These are phyloP conservation scores for Pestalotiopsis sp. DNA, from an alignment of 2,329 filamentous ascomycete species.

Conservation along the genomic window DNA sequence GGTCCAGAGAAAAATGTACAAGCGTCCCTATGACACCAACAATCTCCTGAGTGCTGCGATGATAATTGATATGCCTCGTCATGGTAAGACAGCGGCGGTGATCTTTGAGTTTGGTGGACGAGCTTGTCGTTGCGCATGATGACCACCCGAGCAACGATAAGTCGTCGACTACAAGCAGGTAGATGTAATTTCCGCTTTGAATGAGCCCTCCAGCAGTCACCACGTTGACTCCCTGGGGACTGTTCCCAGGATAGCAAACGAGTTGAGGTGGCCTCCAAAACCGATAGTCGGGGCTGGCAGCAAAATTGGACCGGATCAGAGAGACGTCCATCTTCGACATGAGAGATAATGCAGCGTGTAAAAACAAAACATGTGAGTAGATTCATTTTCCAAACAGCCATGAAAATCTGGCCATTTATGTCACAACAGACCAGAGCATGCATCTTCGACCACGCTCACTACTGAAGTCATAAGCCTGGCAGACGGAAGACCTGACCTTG, in stretches of 20 bases:
- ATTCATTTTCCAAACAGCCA: not conserved
- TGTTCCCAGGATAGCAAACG: conserved; percentile 11
- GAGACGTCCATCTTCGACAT: conserved; percentile 12
- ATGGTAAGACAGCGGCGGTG: conserved; percentile 12
- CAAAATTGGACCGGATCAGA: conserved; percentile 11
- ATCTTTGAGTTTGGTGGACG: conserved; percentile 8
- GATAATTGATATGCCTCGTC: conserved; percentile 8
- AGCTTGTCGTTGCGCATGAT: conserved; percentile 6
- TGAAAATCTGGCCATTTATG: not conserved
- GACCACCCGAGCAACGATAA: conserved; percentile 14
- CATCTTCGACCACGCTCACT: not conserved
- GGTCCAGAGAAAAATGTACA: conserved; percentile 14
- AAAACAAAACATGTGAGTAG: not conserved
- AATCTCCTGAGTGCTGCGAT: conserved; percentile 7
- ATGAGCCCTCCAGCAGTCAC: conserved; percentile 16
- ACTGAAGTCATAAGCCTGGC: not conserved
- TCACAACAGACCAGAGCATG: not conserved
- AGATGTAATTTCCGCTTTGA: conserved; percentile 12
- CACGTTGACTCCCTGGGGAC: conserved; percentile 5
- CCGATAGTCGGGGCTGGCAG: conserved; percentile 10
- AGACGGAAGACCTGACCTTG: not conserved
- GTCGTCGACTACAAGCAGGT: conserved; percentile 15
- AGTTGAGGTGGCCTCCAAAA: conserved; percentile 12
- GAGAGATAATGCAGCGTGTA: not conserved
- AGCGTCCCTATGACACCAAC: conserved; percentile 11